Percentiles rank a stretch among this genome's conserved stretches.
Conservation (phyloP, 2,329 filamentous ascomycete species). For the Claviceps pazoutovae region DNA sequence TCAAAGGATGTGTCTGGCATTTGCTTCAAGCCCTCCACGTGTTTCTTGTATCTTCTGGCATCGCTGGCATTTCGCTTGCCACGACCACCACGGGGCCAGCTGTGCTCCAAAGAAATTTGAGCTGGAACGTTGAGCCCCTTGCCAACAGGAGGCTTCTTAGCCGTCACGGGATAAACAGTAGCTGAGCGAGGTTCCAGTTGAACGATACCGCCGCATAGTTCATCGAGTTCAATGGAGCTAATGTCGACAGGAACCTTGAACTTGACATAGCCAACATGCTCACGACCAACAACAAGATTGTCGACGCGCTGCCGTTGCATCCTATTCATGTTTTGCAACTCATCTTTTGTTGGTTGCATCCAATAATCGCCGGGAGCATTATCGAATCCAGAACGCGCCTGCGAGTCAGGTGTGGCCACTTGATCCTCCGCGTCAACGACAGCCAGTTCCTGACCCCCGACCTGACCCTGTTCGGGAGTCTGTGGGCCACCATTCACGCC, state of each 20-base stretch:
- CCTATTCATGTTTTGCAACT: constrained; percentile 67
- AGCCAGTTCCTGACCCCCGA: constrained; percentile 61
- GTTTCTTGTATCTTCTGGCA: constrained; percentile 60
- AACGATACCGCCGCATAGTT: constrained; percentile 67
- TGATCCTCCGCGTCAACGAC: constrained; percentile 61
- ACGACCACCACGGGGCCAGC: constrained; percentile 60
- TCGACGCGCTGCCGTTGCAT: constrained; percentile 62
- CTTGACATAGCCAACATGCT: constrained; percentile 65
- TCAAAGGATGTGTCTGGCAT: constrained; percentile 73
- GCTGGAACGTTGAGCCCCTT: constrained; percentile 88
- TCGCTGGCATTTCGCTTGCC: constrained; percentile 40
- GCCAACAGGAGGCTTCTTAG: constrained; percentile 69
- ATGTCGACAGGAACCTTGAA: constrained; percentile 79
- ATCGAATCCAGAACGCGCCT: constrained; percentile 18
- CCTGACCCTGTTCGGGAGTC: constrained; percentile 54
- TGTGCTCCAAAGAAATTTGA: constrained; percentile 77
- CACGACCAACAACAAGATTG: constrained; percentile 69
- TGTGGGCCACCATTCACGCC: constrained; percentile 19
- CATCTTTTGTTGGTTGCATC: constrained; percentile 63
- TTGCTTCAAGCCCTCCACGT: constrained; percentile 65
- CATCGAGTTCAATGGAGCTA: constrained; percentile 61
- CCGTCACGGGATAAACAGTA: constrained; percentile 70
- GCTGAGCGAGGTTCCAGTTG: constrained; percentile 63
- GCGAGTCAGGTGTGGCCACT: constrained; percentile 15
- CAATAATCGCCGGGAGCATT: constrained; percentile 65